phyloP scores from a whole-genome alignment of 768 basidiomycete genomes.

The Agrocybe chaxingu region DNA sequence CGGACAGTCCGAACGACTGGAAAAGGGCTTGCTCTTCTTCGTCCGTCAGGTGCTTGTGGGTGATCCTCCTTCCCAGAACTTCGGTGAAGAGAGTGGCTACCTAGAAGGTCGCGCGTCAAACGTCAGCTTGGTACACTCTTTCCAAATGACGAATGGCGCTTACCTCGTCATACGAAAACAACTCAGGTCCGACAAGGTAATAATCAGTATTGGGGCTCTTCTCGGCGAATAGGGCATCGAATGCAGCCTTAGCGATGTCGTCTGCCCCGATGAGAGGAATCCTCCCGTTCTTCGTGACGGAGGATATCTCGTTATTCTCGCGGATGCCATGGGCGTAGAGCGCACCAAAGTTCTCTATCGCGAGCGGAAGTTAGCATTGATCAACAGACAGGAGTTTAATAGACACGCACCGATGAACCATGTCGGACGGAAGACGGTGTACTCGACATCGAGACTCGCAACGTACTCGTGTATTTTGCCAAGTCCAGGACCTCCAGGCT shows the following conservation, averaged over 20 bases:
- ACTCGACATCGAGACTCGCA: not conserved
- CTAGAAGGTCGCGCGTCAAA: not conserved
- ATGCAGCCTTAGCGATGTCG: conserved; percentile 24
- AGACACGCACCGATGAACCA: not conserved
- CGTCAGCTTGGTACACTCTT: not conserved
- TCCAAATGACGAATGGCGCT: not conserved
- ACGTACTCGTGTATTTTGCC: not conserved
- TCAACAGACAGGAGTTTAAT: no score
- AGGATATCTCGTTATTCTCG: conserved; percentile 6
- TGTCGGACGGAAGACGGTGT: not conserved
- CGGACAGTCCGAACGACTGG: not conserved
- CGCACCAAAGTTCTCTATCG: conserved; percentile 16
- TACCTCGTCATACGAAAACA: conserved; percentile 21
- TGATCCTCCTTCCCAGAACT: conserved; percentile 13
- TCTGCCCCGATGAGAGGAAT: conserved; percentile 22
- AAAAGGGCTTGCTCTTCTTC: conserved; percentile 3
- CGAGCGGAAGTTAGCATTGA: not conserved
- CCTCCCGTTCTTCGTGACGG: conserved; percentile 13
- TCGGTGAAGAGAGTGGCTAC: conserved; percentile 2
- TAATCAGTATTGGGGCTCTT: conserved; percentile 5
- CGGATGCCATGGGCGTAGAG: conserved; percentile 3
- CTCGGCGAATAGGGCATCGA: conserved; percentile 18
- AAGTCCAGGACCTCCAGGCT: not conserved
- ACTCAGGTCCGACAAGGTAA: conserved; percentile 23
- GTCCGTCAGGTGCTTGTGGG: conserved; percentile 5